A percentile compares a stretch with the other conserved stretches of the same genome.
Evolutionary conservation across 305 asterid genomes (phyloP).

Genomic region (Plantago coronopus): DNA sequence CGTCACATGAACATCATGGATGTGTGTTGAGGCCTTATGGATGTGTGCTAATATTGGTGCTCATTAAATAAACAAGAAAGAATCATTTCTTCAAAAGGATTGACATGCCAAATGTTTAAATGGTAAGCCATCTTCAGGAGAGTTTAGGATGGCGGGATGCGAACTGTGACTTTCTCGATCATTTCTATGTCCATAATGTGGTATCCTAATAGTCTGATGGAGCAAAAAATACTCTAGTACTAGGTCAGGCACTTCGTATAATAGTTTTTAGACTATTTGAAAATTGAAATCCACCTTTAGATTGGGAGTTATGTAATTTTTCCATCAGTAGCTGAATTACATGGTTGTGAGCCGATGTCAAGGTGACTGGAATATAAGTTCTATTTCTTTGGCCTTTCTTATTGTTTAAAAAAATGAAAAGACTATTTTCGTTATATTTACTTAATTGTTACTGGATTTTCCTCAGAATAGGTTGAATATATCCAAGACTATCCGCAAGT

Average conservation of each 20-base stretch:
- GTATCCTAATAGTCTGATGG: constrained; percentile 4
- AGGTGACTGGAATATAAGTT: constrained; percentile 7
- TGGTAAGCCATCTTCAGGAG: background rate
- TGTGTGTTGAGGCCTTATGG: constrained; percentile 2
- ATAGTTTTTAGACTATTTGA: background rate
- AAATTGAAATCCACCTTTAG: background rate
- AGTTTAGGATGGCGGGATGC: constrained; percentile 10
- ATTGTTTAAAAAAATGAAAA: background rate
- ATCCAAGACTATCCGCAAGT: constrained; percentile 83
- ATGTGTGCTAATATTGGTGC: constrained; percentile 2
- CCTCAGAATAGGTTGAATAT: constrained; percentile 89
- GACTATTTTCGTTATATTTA: constrained; percentile 3
- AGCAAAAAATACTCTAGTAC: constrained; percentile 5
- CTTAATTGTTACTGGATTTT: constrained; percentile 25
- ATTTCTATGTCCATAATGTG: background rate
- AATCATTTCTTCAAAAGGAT: constrained; percentile 6
- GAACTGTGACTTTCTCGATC: background rate
- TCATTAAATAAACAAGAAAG: constrained; percentile 9
- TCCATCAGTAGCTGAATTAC: background rate
- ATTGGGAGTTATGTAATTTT: background rate
- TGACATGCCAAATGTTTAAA: background rate
- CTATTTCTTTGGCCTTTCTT: constrained; percentile 9
- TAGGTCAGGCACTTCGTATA: constrained; percentile 4
- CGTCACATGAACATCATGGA: background rate
- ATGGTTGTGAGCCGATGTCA: background rate